Evolutionary conservation across 768 basidiomycete species (phyloP).

Genomic region (Amanita pallidorosea): DNA sequence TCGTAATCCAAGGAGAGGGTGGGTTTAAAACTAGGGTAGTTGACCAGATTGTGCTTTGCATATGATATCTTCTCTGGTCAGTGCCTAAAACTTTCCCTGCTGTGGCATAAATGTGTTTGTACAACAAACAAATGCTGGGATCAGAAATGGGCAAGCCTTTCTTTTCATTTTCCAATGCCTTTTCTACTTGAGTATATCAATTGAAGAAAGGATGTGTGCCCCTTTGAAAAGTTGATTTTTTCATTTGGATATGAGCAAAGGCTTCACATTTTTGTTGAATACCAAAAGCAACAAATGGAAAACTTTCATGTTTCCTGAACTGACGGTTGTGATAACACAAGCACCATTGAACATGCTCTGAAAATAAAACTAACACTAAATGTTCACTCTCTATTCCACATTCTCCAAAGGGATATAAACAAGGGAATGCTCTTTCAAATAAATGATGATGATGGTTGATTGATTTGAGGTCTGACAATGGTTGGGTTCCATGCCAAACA

Average conservation of each 20-base stretch:
- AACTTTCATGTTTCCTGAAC: not conserved
- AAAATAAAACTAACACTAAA: not conserved
- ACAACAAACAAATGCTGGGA: not conserved
- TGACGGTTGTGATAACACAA: not conserved
- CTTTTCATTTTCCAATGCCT: not conserved
- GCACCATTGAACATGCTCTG: not conserved
- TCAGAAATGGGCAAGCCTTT: not conserved
- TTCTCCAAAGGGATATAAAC: constrained; percentile 19
- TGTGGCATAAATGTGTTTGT: not conserved
- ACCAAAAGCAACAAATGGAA: not conserved
- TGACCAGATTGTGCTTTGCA: too few relatives aligned
- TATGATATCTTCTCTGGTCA: too few relatives aligned
- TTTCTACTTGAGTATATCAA: not conserved
- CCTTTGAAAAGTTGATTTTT: not conserved
- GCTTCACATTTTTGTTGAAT: not conserved
- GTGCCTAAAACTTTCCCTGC: too few relatives aligned
- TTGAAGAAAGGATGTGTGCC: not conserved
- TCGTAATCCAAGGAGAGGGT: too few relatives aligned
- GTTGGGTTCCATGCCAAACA: not conserved
- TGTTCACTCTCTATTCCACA: constrained; percentile 17
- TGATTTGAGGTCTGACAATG: not conserved
- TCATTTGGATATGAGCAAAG: not conserved
- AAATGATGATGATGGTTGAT: constrained; percentile 8
- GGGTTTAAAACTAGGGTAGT: too few relatives aligned
- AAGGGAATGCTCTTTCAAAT: constrained; percentile 14